phyloP scores from a whole-genome alignment of 1,139 yeast species.

The Torulaspora globosa region DNA sequence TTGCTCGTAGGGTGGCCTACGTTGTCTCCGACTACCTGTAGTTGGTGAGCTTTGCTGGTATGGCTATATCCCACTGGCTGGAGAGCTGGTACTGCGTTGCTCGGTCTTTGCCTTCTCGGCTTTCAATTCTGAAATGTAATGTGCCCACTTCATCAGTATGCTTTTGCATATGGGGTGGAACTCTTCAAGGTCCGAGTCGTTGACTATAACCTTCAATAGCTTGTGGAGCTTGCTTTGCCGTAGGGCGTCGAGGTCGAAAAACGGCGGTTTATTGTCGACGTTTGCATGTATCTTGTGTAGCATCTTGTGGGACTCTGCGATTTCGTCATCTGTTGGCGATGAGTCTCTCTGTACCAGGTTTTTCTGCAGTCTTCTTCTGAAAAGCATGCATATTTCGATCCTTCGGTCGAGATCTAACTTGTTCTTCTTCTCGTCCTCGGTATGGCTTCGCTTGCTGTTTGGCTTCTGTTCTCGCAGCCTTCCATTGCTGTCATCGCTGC shows the following conservation, averaged over 20 bases:
- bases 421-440: constrained; percentile 3
- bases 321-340: constrained; percentile 28
- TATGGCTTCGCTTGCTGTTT: constrained; percentile 1
- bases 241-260: constrained; percentile 33
- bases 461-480: background rate
- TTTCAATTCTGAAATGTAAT: constrained; percentile 25
- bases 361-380: constrained; percentile 34
- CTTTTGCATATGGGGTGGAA: constrained; percentile 32
- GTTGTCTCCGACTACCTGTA: background rate
- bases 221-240: constrained; percentile 33
- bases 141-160: constrained; percentile 29
- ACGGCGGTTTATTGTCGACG: constrained; percentile 27
- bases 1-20: background rate
- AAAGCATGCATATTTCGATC: constrained; percentile 30
- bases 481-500: background rate
- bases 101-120: constrained; percentile 23
- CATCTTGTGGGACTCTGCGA: constrained; percentile 30
- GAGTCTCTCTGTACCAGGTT: constrained; percentile 33
- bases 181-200: constrained; percentile 27
- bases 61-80: constrained; percentile 1
- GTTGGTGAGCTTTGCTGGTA: background rate
- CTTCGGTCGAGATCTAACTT: constrained; percentile 30
- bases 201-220: constrained; percentile 31
- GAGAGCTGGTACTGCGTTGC: constrained; percentile 1
- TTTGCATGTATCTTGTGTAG: constrained; percentile 29